Conservation (phyloP, 1,139 yeast genomes). For the Magnusiomyces paraingens region DNA sequence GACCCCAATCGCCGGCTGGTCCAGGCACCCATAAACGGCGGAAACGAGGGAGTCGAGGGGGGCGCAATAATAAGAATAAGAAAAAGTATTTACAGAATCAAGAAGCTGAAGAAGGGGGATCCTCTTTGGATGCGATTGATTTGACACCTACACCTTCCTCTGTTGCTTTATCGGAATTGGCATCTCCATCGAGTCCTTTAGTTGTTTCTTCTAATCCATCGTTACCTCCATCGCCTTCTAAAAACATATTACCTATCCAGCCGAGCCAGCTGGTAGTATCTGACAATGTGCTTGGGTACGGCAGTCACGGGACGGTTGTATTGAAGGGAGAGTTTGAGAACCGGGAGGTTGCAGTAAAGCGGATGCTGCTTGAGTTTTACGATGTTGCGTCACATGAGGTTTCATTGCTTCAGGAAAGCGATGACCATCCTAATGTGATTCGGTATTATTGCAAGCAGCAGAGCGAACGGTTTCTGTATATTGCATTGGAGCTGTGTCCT, state of each 20-base stretch:
- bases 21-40: conserved; percentile 41
- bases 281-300: conserved; percentile 78
- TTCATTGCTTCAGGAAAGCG: conserved; percentile 80
- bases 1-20: not conserved
- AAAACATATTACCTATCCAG: conserved; percentile 12
- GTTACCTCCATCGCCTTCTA: not conserved
- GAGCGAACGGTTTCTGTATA: conserved; percentile 79
- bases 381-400: conserved; percentile 97
- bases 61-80: conserved; percentile 45
- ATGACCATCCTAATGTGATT: conserved; percentile 92
- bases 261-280: conserved; percentile 55
- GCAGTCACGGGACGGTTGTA: conserved; percentile 95
- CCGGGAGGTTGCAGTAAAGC: conserved; percentile 90
- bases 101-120: conserved; percentile 9
- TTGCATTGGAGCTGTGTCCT: conserved; percentile 86
- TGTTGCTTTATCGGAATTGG: conserved; percentile 1
- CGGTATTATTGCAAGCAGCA: conserved; percentile 89
- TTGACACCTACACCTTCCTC: not conserved
- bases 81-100: conserved; percentile 14
- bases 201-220: too few species aligned
- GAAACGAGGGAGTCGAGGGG: conserved; percentile 85
- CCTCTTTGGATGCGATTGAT: not conserved
- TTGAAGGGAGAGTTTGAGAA: conserved; percentile 84
- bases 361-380: conserved; percentile 88
- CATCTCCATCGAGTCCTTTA: not conserved